These are phyloP conservation scores for Cyberlindnera nakhonratchasimensis DNA, from an alignment of 805 yeast genomes.

Conservation along the genomic window DNA sequence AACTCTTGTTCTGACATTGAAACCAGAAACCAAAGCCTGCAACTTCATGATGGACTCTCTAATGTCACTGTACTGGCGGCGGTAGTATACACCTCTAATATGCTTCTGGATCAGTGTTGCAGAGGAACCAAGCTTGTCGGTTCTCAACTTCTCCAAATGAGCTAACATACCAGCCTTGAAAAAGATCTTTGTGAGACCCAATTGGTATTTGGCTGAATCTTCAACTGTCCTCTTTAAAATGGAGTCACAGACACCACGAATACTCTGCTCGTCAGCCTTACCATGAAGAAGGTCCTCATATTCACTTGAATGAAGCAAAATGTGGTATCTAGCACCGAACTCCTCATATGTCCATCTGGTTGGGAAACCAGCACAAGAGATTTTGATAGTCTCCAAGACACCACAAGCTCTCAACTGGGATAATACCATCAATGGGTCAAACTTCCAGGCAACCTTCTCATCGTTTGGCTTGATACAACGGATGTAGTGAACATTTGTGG, in stretches of 20 bases:
- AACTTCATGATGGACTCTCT: conserved; percentile 49
- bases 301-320: conserved; percentile 66
- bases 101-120: conserved; percentile 86
- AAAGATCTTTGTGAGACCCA: conserved; percentile 91
- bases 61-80: conserved; percentile 55
- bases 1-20: conserved; percentile 50
- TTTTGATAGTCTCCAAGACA: conserved; percentile 93
- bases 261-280: conserved; percentile 49
- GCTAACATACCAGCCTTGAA: conserved; percentile 97
- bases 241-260: conserved; percentile 60
- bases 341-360: conserved; percentile 94
- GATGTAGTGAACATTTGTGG: conserved; percentile 94
- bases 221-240: conserved; percentile 65
- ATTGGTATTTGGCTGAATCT: conserved; percentile 69
- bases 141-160: conserved; percentile 77
- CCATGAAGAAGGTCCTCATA: conserved; percentile 61
- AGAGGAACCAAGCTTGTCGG: conserved; percentile 70
- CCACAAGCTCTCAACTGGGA: conserved; percentile 98
- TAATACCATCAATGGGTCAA: conserved; percentile 91
- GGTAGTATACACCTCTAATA: conserved; percentile 60
- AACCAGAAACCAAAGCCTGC: conserved; percentile 67
- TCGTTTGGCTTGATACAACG: conserved; percentile 98
- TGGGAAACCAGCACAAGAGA: conserved; percentile 98
- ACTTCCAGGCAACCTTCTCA: conserved; percentile 91
- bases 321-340: conserved; percentile 84